Evolutionary conservation across 176 grass and related monocot species (phyloP).

Genomic region (Carex pumila): DNA sequence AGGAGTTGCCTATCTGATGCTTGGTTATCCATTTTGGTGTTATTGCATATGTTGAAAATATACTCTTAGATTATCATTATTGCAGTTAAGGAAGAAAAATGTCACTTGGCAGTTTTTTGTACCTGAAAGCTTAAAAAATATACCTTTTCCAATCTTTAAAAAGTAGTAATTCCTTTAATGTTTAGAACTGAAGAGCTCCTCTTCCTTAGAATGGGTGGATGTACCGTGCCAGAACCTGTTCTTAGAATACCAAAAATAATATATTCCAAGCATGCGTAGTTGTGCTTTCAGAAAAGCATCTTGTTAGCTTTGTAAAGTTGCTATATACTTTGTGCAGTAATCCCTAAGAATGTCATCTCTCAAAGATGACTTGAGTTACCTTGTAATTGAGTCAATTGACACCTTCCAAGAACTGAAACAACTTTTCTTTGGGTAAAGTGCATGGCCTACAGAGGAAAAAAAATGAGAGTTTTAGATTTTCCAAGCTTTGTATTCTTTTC

Average conservation of each 20-base stretch:
- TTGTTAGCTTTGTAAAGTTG: neutral
- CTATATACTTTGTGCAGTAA: neutral
- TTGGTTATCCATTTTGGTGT: neutral
- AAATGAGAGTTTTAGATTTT: neutral
- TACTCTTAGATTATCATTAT: neutral
- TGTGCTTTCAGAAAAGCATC: neutral
- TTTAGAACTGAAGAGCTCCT: neutral
- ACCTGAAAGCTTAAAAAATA: neutral
- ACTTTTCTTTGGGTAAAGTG: neutral
- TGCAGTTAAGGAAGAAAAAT: neutral
- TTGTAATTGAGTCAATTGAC: neutral
- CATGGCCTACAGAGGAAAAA: neutral
- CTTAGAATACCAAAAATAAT: neutral
- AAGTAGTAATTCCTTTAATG: neutral
- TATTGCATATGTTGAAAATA: neutral
- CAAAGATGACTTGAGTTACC: neutral
- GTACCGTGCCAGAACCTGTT: neutral
- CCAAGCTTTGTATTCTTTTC: neutral
- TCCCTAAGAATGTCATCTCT: neutral
- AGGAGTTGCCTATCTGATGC: slow-evolving; percentile 44
- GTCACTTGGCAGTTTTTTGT: neutral
- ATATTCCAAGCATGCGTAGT: neutral
- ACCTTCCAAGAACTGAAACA: neutral
- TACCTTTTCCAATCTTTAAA: neutral
- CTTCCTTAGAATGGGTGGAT: neutral